Conservation (phyloP, 202 grass and related monocot species). For the Schoenoplectus tabernaemontani region DNA sequence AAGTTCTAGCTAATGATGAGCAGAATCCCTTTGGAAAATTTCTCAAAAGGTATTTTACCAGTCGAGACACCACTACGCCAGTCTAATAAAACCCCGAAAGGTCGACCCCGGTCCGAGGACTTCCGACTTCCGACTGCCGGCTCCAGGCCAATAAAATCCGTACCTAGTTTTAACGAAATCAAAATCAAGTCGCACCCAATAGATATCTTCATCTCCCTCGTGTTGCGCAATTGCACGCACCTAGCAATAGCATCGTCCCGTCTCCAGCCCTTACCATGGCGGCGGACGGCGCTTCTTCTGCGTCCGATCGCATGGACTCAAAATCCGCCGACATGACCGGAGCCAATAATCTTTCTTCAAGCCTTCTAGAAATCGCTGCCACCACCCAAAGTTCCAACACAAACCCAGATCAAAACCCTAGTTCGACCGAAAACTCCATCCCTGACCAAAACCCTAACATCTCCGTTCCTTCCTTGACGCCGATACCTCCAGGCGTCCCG, state of each 20-base stretch:
- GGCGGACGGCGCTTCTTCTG: conserved; percentile 32
- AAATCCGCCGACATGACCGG: conserved; percentile 16
- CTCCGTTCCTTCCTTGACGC: not conserved
- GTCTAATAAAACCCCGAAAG: not conserved
- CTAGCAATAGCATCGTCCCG: not conserved
- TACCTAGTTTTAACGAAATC: not conserved
- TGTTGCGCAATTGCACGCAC: not conserved
- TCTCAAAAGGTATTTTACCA: too few species aligned
- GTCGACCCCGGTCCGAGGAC: not conserved
- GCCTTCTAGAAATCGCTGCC: not conserved
- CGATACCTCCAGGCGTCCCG: conserved; percentile 19
- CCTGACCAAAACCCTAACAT: conserved; percentile 8
- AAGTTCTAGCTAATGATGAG: too few species aligned
- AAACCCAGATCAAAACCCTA: not conserved
- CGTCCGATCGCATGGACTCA: conserved; percentile 21
- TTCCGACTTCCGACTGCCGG: not conserved
- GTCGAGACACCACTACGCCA: not conserved
- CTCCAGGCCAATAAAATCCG: not conserved
- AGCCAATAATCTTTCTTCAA: not conserved
- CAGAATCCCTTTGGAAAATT: too few species aligned
- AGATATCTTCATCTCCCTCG: not conserved
- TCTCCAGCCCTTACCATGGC: not conserved
- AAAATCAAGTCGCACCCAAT: not conserved
- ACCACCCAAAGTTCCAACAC: conserved; percentile 14
- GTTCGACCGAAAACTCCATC: not conserved